A percentile compares a stretch with the other conserved stretches of the same genome.
Conservation (phyloP, 805 yeast species). For the Alloascoidea africana region DNA sequence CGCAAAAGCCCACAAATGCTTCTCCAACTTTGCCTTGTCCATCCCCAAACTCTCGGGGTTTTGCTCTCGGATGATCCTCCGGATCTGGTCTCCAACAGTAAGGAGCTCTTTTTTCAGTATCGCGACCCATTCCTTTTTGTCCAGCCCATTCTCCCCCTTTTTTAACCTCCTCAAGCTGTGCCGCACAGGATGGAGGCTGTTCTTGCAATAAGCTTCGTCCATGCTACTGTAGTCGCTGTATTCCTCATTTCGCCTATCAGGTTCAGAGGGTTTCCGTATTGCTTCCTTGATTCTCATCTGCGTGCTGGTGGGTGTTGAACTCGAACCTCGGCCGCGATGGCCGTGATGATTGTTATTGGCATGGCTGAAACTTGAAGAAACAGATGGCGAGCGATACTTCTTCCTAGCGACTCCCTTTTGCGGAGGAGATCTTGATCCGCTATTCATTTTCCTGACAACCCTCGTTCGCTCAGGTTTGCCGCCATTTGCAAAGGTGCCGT, state of each 20-base stretch:
- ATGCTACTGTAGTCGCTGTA: slow-evolving; percentile 53
- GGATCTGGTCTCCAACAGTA: slow-evolving; percentile 60
- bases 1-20: slow-evolving; percentile 76
- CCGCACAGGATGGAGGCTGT: slow-evolving; percentile 47
- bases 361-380: background rate
- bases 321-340: background rate
- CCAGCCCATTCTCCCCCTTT: slow-evolving; percentile 59
- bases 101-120: slow-evolving; percentile 51
- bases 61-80: slow-evolving; percentile 19
- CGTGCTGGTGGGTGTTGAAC: background rate
- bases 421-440: background rate
- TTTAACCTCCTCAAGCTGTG: slow-evolving; percentile 50
- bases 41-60: slow-evolving; percentile 10
- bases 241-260: slow-evolving; percentile 11
- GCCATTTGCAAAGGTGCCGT: slow-evolving; percentile 2
- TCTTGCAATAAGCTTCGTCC: slow-evolving; percentile 62
- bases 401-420: too few species aligned
- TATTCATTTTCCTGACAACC: background rate
- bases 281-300: background rate
- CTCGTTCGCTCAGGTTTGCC: background rate
- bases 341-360: background rate
- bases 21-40: slow-evolving; percentile 27
- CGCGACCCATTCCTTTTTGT: slow-evolving; percentile 61
- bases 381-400: background rate
- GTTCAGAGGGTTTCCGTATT: background rate